phyloP scores from a whole-genome alignment of 768 basidiomycete species.

The Cystobasidium ongulense region DNA sequence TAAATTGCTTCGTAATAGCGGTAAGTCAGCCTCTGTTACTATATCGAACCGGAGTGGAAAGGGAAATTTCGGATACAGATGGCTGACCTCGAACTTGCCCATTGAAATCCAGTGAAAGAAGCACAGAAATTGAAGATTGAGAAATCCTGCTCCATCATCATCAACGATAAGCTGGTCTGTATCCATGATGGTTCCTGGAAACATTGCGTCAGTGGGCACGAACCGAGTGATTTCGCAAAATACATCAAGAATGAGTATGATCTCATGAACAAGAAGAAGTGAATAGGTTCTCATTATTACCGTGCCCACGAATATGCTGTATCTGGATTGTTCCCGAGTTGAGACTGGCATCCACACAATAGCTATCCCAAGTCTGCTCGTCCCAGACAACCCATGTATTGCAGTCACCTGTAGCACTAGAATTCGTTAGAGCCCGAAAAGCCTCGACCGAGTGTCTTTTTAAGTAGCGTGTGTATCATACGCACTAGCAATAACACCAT shows the following conservation, averaged over 20 bases:
- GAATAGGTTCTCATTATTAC: background rate
- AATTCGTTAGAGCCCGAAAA: no score
- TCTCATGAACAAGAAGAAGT: background rate
- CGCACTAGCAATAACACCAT: no score
- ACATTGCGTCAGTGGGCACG: slow-evolving; percentile 13
- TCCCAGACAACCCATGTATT: no score
- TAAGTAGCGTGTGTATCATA: no score
- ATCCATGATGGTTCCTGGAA: slow-evolving; percentile 24
- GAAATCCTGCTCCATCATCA: slow-evolving; percentile 9
- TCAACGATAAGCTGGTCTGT: slow-evolving; percentile 26
- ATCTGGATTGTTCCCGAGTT: no score
- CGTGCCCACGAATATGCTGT: no score
- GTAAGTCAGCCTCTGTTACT: background rate
- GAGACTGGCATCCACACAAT: no score
- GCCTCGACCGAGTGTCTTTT: no score
- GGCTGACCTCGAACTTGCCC: background rate
- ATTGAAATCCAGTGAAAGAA: background rate
- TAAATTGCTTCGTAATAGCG: background rate
- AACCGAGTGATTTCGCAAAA: slow-evolving; percentile 5
- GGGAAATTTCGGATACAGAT: background rate
- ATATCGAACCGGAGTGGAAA: background rate
- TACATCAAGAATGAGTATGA: slow-evolving; percentile 15
- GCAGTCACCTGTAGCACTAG: no score
- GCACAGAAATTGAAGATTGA: background rate
- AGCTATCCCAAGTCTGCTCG: no score